Percentiles rank a stretch among this genome's conserved stretches.
phyloP scores from a whole-genome alignment of 345 rosid genomes.

The Cardamine chenopodiifolia region DNA sequence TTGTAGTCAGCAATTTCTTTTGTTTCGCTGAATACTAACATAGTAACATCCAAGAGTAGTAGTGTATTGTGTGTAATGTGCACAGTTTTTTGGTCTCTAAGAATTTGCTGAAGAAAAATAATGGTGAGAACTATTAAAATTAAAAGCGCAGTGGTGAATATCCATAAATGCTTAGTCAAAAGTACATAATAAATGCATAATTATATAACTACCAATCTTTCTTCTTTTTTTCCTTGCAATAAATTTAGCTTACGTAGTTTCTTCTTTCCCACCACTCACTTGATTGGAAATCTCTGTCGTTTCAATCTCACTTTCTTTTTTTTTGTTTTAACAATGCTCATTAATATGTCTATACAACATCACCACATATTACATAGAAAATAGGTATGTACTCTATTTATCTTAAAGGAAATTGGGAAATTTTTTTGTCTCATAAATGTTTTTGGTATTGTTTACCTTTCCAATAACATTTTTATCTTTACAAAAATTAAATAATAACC shows the following conservation, averaged over 20 bases:
- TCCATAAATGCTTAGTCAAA: slow-evolving; percentile 38
- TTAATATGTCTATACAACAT: background rate
- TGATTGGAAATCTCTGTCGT: slow-evolving; percentile 30
- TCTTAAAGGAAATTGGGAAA: no score
- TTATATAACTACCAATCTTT: slow-evolving; percentile 29
- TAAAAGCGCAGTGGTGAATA: slow-evolving; percentile 33
- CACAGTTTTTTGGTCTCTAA: slow-evolving; percentile 11
- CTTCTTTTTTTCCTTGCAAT: slow-evolving; percentile 16
- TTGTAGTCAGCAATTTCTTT: background rate
- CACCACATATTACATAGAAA: background rate
- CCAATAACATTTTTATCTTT: no score
- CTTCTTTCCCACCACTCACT: slow-evolving; percentile 36
- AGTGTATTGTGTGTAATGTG: background rate
- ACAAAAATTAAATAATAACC: no score
- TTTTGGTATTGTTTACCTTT: no score
- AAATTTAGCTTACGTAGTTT: slow-evolving; percentile 36
- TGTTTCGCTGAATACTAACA: background rate
- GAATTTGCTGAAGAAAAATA: no score
- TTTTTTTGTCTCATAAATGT: no score
- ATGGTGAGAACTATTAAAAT: slow-evolving; percentile 2
- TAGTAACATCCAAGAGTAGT: background rate
- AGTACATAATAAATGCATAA: slow-evolving; percentile 36
- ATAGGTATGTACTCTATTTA: no score
- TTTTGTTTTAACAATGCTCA: background rate
- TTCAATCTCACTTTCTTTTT: background rate